A percentile compares a stretch with the other conserved stretches of the same genome.
Conservation (phyloP, 2,329 filamentous ascomycete species). For the Parastagonospora avenae region DNA sequence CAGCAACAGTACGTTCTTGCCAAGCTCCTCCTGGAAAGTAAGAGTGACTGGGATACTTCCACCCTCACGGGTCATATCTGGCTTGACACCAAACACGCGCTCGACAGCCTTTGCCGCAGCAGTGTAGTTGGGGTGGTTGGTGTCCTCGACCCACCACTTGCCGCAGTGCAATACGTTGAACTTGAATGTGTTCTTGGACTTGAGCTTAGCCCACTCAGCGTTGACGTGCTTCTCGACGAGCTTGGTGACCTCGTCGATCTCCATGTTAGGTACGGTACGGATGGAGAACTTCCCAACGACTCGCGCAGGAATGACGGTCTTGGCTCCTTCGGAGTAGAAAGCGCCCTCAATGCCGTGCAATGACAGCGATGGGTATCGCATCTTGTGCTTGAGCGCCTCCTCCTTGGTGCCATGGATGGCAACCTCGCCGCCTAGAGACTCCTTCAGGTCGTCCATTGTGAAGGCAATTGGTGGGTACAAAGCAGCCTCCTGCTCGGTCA, state of each 20-base stretch:
- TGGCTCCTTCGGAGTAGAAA: conserved; percentile 89
- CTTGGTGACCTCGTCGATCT: conserved; percentile 85
- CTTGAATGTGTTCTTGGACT: conserved; percentile 89
- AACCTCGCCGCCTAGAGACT: conserved; percentile 87
- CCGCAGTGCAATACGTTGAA: conserved; percentile 84
- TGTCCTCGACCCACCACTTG: conserved; percentile 98
- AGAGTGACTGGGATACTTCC: conserved; percentile 96
- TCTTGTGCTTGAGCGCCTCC: conserved; percentile 89
- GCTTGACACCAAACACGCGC: conserved; percentile 89
- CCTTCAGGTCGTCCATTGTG: conserved; percentile 93
- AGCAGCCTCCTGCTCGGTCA: conserved; percentile 82
- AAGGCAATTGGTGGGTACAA: conserved; percentile 93
- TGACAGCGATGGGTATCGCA: conserved; percentile 92
- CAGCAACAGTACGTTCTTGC: conserved; percentile 94
- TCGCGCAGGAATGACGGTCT: conserved; percentile 98
- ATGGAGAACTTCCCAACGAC: conserved; percentile 99
- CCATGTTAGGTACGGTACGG: conserved; percentile 96
- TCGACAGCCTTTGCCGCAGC: conserved; percentile 95
- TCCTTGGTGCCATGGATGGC: conserved; percentile 89
- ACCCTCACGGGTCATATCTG: conserved; percentile 94
- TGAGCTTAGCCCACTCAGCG: conserved; percentile 81
- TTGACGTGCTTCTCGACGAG: conserved; percentile 84
- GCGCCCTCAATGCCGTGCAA: conserved; percentile 95
- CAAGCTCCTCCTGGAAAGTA: conserved; percentile 95
- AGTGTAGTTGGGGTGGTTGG: conserved; percentile 98